Conservation (phyloP, 1,284 basidiomycete species). For the Ustilago bromivora region DNA sequence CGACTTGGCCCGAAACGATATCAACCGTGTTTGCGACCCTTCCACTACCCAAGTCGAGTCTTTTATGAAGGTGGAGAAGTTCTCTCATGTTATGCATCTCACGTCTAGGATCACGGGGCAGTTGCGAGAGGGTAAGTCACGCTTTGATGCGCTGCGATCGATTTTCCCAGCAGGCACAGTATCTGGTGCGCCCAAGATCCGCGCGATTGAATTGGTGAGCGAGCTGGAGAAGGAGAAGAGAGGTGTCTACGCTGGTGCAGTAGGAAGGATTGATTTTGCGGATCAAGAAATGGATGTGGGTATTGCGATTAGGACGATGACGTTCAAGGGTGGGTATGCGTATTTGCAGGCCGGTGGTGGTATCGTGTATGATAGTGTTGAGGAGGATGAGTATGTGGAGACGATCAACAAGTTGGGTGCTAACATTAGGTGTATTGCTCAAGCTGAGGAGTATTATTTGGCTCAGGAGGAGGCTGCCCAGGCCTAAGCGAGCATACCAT, state of each 20-base stretch:
- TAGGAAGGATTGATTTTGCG: slow-evolving; percentile 96
- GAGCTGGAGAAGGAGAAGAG: slow-evolving; percentile 88
- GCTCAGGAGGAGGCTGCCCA: slow-evolving; percentile 17
- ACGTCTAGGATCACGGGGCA: slow-evolving; percentile 94
- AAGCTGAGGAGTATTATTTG: slow-evolving; percentile 76
- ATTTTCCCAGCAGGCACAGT: slow-evolving; percentile 99
- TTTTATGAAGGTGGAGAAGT: slow-evolving; percentile 93
- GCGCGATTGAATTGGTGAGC: slow-evolving; percentile 93
- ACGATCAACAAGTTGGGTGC: slow-evolving; percentile 94
- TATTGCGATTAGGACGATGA: slow-evolving; percentile 98
- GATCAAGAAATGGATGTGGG: slow-evolving; percentile 96
- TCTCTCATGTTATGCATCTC: slow-evolving; percentile 97
- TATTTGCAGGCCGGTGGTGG: slow-evolving; percentile 94
- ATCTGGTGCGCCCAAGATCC: slow-evolving; percentile 98
- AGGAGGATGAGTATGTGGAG: slow-evolving; percentile 96
- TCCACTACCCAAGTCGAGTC: slow-evolving; percentile 95
- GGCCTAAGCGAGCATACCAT: background rate
- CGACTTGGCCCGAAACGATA: slow-evolving; percentile 98
- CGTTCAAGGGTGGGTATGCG: slow-evolving; percentile 90
- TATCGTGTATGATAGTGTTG: slow-evolving; percentile 96
- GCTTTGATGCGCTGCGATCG: slow-evolving; percentile 97
- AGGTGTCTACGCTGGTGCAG: slow-evolving; percentile 96
- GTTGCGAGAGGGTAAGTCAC: slow-evolving; percentile 83
- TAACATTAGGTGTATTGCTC: slow-evolving; percentile 85
- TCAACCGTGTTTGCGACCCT: slow-evolving; percentile 95